phyloP scores from a whole-genome alignment of 805 yeast genomes.

The Lipomyces sp. region DNA sequence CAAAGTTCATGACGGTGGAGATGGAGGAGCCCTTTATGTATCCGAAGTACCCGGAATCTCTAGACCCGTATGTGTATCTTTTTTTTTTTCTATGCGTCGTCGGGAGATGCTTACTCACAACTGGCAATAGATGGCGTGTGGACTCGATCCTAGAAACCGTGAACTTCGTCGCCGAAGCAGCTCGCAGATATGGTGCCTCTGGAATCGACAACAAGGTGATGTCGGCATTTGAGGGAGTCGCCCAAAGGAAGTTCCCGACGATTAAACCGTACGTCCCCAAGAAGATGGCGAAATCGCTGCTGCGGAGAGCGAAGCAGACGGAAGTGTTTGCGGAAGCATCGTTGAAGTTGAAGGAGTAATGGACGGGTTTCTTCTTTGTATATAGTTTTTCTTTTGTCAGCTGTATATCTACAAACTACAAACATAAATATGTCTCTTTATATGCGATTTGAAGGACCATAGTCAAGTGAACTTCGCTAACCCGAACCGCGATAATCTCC shows the following conservation, averaged over 20 bases:
- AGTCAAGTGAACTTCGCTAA: too few species aligned
- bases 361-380: too few species aligned
- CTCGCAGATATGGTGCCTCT: conserved; percentile 31
- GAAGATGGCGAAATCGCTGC: conserved; percentile 26
- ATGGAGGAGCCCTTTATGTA: conserved; percentile 94
- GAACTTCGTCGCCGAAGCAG: conserved; percentile 27
- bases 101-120: not conserved
- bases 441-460: too few species aligned
- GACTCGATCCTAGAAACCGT: conserved; percentile 12
- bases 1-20: conserved; percentile 94
- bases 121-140: conserved; percentile 18
- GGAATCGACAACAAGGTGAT: conserved; percentile 15
- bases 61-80: conserved; percentile 36
- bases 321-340: conserved; percentile 3
- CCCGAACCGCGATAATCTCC: too few species aligned
- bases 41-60: conserved; percentile 59
- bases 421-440: too few species aligned
- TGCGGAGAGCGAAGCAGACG: conserved; percentile 4
- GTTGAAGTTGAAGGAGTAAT: conserved; percentile 1
- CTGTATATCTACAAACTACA: too few species aligned
- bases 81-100: conserved; percentile 29
- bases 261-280: conserved; percentile 65
- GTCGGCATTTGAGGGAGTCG: conserved; percentile 48
- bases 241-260: conserved; percentile 56
- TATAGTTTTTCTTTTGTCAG: too few species aligned